Evolutionary conservation across 345 rosid species (phyloP).

Genomic region (Euphorbia lathyris): DNA sequence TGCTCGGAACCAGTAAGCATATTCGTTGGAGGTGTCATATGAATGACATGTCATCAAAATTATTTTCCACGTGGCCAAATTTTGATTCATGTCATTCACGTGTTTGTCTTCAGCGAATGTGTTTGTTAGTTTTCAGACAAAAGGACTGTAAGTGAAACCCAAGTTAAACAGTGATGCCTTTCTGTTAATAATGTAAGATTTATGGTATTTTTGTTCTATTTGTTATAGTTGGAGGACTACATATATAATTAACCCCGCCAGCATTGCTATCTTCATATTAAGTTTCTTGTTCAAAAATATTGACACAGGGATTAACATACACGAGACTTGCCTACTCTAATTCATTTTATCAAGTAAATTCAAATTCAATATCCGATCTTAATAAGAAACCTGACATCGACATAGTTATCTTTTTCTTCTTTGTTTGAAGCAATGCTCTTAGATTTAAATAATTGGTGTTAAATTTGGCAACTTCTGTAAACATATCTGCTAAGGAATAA

Average conservation of each 20-base stretch:
- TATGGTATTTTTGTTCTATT: no score
- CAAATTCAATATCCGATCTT: not conserved
- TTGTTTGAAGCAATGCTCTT: not conserved
- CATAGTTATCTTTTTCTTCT: not conserved
- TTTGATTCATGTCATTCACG: no score
- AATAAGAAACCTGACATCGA: not conserved
- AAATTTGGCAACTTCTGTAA: not conserved
- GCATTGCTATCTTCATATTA: not conserved
- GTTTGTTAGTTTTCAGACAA: no score
- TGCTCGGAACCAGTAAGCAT: no score
- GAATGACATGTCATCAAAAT: no score
- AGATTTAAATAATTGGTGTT: not conserved
- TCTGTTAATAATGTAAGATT: no score
- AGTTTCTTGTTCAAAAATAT: not conserved
- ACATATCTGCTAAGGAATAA: not conserved
- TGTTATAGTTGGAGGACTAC: no score
- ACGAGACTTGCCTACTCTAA: not conserved
- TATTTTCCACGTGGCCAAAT: no score
- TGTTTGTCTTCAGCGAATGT: no score
- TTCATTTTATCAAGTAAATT: not conserved
- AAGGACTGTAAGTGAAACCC: no score
- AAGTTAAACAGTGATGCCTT: no score
- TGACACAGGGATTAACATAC: not conserved
- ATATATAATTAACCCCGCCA: not conserved
- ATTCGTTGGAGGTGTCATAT: no score